Conservation (phyloP, 176 grass and related monocot species). For the Pontederia paniculata region DNA sequence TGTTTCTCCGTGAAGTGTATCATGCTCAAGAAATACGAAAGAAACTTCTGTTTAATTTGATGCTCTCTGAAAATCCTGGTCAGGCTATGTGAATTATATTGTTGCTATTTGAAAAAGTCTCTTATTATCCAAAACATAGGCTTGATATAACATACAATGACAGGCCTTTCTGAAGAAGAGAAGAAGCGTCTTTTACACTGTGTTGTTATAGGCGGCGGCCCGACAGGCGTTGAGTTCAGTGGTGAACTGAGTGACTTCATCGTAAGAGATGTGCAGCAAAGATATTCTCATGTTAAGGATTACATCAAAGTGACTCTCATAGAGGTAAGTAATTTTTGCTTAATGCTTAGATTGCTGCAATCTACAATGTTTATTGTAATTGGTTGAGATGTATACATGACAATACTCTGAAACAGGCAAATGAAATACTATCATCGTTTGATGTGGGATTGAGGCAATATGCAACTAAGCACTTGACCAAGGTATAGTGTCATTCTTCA, state of each 20-base stretch:
- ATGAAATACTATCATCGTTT: constrained; percentile 84
- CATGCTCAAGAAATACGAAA: constrained; percentile 85
- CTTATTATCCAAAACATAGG: not conserved
- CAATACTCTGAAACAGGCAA: constrained; percentile 32
- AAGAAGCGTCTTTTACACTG: constrained; percentile 67
- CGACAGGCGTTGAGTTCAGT: constrained; percentile 91
- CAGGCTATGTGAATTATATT: not conserved
- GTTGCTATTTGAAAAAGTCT: not conserved
- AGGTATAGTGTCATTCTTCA: constrained; percentile 18
- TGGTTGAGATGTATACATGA: too few species aligned
- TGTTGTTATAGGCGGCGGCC: constrained; percentile 80
- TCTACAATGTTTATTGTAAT: not conserved
- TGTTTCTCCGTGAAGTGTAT: constrained; percentile 82
- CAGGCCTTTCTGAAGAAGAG: constrained; percentile 66
- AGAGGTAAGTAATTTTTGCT: constrained; percentile 30
- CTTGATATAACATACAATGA: not conserved
- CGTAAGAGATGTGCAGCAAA: constrained; percentile 57
- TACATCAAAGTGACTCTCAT: constrained; percentile 87
- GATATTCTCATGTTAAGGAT: constrained; percentile 76
- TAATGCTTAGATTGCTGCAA: not conserved
- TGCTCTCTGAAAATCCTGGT: constrained; percentile 92
- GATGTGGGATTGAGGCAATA: constrained; percentile 65
- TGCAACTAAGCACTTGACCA: constrained; percentile 69
- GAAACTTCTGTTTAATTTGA: constrained; percentile 79
- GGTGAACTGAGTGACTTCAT: constrained; percentile 97